These are phyloP conservation scores for Candida tibetensis DNA, from an alignment of 805 yeast species.

Conservation along the genomic window DNA sequence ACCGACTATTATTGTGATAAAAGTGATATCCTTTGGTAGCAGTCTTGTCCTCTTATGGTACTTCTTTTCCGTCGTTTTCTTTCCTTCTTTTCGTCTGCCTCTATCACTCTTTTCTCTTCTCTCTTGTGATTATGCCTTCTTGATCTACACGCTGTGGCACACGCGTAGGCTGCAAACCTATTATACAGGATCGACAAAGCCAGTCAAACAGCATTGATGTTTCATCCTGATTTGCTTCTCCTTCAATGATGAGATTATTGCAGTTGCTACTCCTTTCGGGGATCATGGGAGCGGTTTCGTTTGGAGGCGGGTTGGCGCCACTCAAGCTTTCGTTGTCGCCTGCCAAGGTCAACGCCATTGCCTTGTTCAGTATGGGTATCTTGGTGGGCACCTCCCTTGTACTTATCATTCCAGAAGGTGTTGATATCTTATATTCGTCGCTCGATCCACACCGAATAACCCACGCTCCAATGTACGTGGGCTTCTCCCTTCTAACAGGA, in stretches of 20 bases:
- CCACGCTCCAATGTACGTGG: constrained; percentile 30
- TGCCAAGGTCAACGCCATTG: constrained; percentile 32
- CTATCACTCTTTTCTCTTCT: no score
- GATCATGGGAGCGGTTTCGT: constrained; percentile 20
- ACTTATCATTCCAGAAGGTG: constrained; percentile 66
- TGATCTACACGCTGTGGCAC: no score
- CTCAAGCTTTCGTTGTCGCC: constrained; percentile 24
- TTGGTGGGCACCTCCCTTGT: constrained; percentile 58
- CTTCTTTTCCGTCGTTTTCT: no score
- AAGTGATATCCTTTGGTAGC: no score
- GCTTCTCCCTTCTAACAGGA: constrained; percentile 51
- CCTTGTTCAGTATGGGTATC: constrained; percentile 58
- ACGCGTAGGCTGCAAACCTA: constrained; percentile 1
- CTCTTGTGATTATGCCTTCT: no score
- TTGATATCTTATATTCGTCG: constrained; percentile 39
- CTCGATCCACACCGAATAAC: constrained; percentile 16
- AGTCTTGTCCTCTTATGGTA: no score
- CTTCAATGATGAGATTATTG: neutral
- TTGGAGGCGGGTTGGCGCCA: constrained; percentile 24
- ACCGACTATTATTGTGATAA: no score
- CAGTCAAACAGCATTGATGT: no score
- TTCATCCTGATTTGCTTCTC: no score
- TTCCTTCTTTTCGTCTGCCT: no score
- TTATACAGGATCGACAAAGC: neutral
- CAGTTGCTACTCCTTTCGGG: constrained; percentile 11